Percentiles rank a stretch among this genome's conserved stretches.
These are phyloP conservation scores for Puccinia polysora DNA, from an alignment of 1,284 basidiomycete species.

Conservation along the genomic window DNA sequence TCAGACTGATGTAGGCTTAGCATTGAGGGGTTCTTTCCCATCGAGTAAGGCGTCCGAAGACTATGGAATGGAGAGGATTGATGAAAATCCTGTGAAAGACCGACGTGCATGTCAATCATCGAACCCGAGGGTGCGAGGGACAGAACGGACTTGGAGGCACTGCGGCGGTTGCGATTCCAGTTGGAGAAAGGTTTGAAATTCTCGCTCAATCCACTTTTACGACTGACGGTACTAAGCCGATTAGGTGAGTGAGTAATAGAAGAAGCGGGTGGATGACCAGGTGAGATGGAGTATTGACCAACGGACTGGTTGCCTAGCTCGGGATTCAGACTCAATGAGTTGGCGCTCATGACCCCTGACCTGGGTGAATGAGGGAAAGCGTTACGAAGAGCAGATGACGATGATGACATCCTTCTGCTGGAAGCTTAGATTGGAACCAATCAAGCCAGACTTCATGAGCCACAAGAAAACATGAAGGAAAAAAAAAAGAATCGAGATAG, in stretches of 20 bases:
- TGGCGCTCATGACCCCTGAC: not conserved
- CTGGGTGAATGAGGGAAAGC: constrained; percentile 14
- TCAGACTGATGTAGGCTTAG: not conserved
- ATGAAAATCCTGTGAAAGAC: constrained; percentile 49
- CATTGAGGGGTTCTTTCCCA: constrained; percentile 13
- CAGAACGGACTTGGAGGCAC: constrained; percentile 47
- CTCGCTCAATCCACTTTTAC: constrained; percentile 20
- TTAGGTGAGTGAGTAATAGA: constrained; percentile 26
- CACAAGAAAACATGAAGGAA: not conserved
- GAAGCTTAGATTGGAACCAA: not conserved
- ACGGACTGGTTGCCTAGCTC: too few species aligned
- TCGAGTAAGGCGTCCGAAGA: not conserved
- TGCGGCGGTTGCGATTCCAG: constrained; percentile 44
- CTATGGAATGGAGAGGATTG: not conserved
- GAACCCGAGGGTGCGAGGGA: constrained; percentile 53
- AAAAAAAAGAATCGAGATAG: not conserved
- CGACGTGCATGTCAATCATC: constrained; percentile 56
- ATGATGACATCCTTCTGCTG: constrained; percentile 6
- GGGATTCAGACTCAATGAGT: not conserved
- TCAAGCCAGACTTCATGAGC: not conserved
- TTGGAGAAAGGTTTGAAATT: constrained; percentile 22
- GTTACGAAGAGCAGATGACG: constrained; percentile 5
- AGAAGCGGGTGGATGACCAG: not conserved
- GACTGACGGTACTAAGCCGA: constrained; percentile 24
- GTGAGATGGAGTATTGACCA: too few species aligned